Conservation (phyloP, 345 rosid species). For the Aethionema arabicum region DNA sequence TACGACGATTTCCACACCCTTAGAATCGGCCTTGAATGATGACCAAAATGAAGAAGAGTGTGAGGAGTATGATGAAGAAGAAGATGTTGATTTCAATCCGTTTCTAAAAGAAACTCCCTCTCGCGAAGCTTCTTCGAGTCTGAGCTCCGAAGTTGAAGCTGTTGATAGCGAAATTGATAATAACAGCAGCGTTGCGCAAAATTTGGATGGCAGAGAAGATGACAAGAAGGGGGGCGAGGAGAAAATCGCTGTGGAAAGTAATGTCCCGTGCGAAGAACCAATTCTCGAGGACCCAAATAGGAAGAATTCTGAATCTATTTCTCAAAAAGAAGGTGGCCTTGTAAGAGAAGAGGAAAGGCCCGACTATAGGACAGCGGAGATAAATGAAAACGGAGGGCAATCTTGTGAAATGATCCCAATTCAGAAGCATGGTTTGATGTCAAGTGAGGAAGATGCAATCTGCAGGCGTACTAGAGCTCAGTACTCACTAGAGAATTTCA, state of each 20-base stretch:
- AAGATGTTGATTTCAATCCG: constrained; percentile 84
- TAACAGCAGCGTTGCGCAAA: constrained; percentile 24
- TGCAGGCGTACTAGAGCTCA: constrained; percentile 88
- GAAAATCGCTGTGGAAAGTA: constrained; percentile 37
- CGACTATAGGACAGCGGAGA: constrained; percentile 17
- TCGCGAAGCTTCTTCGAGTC: constrained; percentile 79
- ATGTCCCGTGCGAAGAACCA: constrained; percentile 33
- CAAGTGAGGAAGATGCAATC: constrained; percentile 67
- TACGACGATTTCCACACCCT: not conserved
- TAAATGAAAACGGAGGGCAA: constrained; percentile 21
- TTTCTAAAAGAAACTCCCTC: constrained; percentile 68
- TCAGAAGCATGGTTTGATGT: constrained; percentile 25
- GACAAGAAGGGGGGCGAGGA: constrained; percentile 40
- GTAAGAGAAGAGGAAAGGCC: constrained; percentile 24
- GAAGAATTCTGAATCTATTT: constrained; percentile 20
- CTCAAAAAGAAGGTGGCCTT: constrained; percentile 30
- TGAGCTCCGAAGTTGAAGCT: constrained; percentile 75
- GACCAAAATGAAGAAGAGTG: constrained; percentile 45
- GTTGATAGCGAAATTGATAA: constrained; percentile 42
- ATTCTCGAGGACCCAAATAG: constrained; percentile 22
- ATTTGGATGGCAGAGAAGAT: constrained; percentile 34
- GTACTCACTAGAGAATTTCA: constrained; percentile 78
- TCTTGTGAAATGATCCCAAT: constrained; percentile 22
- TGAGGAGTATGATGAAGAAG: constrained; percentile 62
- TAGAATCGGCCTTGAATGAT: not conserved